Conservation (phyloP, 768 basidiomycete genomes). For the Boletus patriciae region DNA sequence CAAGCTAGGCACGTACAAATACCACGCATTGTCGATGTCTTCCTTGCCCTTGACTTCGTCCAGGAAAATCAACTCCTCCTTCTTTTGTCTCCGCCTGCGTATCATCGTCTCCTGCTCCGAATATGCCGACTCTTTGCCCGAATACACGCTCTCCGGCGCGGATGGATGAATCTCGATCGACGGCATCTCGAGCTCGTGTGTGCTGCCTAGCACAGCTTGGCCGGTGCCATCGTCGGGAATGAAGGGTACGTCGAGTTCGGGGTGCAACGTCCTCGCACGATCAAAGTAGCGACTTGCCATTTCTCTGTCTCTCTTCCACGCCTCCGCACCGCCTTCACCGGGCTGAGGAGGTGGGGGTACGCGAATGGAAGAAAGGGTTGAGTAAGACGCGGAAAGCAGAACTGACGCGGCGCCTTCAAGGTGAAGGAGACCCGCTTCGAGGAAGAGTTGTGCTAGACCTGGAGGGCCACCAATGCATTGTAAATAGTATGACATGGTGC, state of each 20-base stretch:
- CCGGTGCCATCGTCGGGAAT: conserved; percentile 50
- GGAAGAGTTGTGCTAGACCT: conserved; percentile 72
- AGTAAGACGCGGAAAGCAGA: conserved; percentile 72
- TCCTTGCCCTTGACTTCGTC: conserved; percentile 47
- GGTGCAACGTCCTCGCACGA: conserved; percentile 58
- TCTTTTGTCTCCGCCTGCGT: conserved; percentile 51
- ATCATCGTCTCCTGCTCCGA: conserved; percentile 35
- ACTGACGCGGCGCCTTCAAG: conserved; percentile 76
- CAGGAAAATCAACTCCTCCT: conserved; percentile 54
- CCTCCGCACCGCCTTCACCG: conserved; percentile 60
- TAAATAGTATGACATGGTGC: conserved; percentile 60
- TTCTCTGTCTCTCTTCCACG: conserved; percentile 74
- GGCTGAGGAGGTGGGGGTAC: conserved; percentile 53
- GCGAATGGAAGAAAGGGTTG: conserved; percentile 76
- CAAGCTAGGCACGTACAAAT: conserved; percentile 72
- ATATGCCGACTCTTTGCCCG: conserved; percentile 29
- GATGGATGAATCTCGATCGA: conserved; percentile 51
- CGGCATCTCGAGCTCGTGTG: conserved; percentile 63
- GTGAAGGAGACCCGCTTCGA: conserved; percentile 76
- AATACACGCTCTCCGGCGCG: conserved; percentile 29
- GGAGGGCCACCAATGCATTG: conserved; percentile 64
- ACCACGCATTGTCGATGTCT: conserved; percentile 74
- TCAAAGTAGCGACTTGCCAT: conserved; percentile 72
- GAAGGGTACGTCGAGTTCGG: conserved; percentile 66
- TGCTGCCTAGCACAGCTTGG: conserved; percentile 27